Evolutionary conservation across 2,329 filamentous ascomycete genomes (phyloP).

Genomic region (Epichloe uncinata): DNA sequence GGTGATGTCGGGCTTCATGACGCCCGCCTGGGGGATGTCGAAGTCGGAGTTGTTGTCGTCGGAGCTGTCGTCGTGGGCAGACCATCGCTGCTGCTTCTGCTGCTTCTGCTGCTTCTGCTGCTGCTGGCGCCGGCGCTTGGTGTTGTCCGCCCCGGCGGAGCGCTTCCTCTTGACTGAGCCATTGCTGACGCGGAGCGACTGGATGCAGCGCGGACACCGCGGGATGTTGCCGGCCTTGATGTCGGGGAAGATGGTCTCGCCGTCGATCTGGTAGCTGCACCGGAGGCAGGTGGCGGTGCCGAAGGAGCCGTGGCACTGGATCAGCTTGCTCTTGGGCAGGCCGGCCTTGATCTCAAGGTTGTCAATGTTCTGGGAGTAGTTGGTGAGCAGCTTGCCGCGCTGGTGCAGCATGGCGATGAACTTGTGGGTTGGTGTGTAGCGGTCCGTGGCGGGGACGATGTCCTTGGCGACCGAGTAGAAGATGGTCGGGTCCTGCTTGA

Average conservation of each 20-base stretch:
- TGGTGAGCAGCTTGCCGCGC: conserved; percentile 79
- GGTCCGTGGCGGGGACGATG: conserved; percentile 68
- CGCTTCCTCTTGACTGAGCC: conserved; percentile 25
- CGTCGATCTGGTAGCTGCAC: conserved; percentile 60
- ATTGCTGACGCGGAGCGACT: conserved; percentile 28
- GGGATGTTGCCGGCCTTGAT: conserved; percentile 67
- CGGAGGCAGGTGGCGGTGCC: conserved; percentile 81
- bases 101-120: background rate
- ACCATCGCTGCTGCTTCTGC: conserved; percentile 12
- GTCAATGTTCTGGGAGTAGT: conserved; percentile 98
- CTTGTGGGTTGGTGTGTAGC: conserved; percentile 81
- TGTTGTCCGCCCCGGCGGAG: conserved; percentile 21
- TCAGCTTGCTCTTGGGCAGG: conserved; percentile 64
- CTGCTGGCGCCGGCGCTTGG: conserved; percentile 16
- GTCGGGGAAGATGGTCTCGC: conserved; percentile 66
- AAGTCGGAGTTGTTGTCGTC: conserved; percentile 36
- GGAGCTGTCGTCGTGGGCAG: conserved; percentile 26
- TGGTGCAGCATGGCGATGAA: conserved; percentile 86
- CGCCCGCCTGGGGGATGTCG: conserved; percentile 49
- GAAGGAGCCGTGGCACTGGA: conserved; percentile 95
- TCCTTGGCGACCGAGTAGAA: conserved; percentile 90
- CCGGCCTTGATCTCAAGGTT: conserved; percentile 85
- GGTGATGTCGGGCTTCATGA: conserved; percentile 97
- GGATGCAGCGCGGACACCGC: conserved; percentile 58
- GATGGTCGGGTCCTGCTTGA: conserved; percentile 71